These are phyloP conservation scores for Oehlia diaphana DNA, from an alignment of 192 early-diverging fungal genomes.

Conservation along the genomic window DNA sequence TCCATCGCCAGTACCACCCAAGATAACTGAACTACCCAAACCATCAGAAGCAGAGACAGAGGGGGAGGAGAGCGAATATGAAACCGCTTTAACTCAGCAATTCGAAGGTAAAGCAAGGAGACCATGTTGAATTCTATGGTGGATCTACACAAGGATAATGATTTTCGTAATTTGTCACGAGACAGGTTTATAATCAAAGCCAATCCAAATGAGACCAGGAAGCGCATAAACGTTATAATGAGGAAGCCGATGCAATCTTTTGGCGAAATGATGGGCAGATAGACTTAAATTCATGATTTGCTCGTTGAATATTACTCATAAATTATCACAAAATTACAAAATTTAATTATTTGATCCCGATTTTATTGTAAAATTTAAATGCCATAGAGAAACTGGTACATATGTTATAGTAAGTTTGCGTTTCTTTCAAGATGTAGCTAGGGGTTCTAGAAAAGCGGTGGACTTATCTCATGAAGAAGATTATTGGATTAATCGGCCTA, in stretches of 20 bases:
- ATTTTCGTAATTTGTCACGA: not conserved
- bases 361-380: no score
- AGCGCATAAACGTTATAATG: not conserved
- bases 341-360: no score
- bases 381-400: not conserved
- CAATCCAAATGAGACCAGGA: not conserved
- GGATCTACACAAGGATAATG: not conserved
- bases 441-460: not conserved
- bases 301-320: no score
- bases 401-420: not conserved
- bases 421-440: slow-evolving; percentile 10
- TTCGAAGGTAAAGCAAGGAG: not conserved
- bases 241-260: not conserved
- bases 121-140: not conserved
- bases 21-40: no score
- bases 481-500: not conserved
- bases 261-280: not conserved
- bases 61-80: not conserved
- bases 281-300: no score
- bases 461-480: not conserved
- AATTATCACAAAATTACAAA: no score
- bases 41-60: not conserved
- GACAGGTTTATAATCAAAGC: slow-evolving; percentile 10
- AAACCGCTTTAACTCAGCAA: not conserved
- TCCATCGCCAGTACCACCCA: no score